Conservation (phyloP, 352 stramenopile genomes). For the Phytophthora citricola region DNA sequence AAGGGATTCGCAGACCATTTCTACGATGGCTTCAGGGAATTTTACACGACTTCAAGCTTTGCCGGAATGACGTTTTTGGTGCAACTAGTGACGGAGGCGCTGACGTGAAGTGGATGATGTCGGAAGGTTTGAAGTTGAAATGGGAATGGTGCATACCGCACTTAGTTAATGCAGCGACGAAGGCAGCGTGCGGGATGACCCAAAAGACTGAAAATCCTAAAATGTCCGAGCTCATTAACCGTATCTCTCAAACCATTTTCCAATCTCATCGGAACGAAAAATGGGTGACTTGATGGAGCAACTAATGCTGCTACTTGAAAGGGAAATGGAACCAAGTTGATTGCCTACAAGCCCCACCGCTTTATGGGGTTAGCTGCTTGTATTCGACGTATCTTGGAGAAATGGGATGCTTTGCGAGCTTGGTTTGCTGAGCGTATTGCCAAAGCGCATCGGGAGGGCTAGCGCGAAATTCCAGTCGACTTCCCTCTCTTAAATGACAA, state of each 20-base stretch:
- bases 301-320: too few relatives aligned
- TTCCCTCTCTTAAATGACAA: neutral
- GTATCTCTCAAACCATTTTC: too few relatives aligned
- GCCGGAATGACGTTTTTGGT: neutral
- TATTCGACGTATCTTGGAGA: neutral
- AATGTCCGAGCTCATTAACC: too few relatives aligned
- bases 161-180: neutral
- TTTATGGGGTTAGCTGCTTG: neutral
- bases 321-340: too few relatives aligned
- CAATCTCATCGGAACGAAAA: too few relatives aligned
- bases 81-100: neutral
- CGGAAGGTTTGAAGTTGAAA: neutral
- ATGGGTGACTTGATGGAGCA: too few relatives aligned
- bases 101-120: conserved; percentile 1
- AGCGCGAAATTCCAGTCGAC: neutral
- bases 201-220: neutral
- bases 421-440: neutral
- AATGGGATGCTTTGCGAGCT: neutral
- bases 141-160: conserved; percentile 1
- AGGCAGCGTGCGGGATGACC: neutral
- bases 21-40: neutral
- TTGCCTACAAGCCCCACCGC: too few relatives aligned
- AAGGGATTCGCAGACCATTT: neutral
- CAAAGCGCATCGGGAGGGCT: neutral
- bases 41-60: neutral